Conservation (phyloP, 1,284 basidiomycete species). For the Bondarzewia mesenterica region DNA sequence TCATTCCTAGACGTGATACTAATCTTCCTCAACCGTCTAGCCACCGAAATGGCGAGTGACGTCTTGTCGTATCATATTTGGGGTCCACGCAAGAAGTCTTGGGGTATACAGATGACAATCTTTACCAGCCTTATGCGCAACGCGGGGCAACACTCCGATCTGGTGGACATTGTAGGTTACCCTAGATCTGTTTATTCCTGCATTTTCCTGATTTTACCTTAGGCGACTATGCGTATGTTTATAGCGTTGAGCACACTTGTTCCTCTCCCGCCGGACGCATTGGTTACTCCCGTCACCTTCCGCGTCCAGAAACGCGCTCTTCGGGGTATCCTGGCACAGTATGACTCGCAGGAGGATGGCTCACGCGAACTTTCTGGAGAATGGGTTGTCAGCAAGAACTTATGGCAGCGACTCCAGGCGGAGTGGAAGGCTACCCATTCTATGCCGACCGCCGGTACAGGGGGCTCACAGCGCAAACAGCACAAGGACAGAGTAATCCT, state of each 20-base stretch:
- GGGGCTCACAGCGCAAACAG: conserved; percentile 18
- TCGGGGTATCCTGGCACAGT: conserved; percentile 69
- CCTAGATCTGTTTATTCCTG: not conserved
- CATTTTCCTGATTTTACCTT: conserved; percentile 4
- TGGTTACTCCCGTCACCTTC: conserved; percentile 95
- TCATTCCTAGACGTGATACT: not conserved
- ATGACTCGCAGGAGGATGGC: conserved; percentile 69
- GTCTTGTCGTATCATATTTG: conserved; percentile 66
- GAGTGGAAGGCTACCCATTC: conserved; percentile 58
- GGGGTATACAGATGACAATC: conserved; percentile 87
- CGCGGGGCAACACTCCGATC: conserved; percentile 72
- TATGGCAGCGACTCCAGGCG: conserved; percentile 83
- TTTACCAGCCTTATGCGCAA: conserved; percentile 83
- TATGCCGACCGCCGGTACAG: not conserved
- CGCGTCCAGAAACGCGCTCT: conserved; percentile 67
- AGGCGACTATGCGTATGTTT: conserved; percentile 70
- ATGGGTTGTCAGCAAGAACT: conserved; percentile 90
- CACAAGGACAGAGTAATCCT: conserved; percentile 79
- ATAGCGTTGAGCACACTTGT: conserved; percentile 80
- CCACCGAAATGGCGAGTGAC: conserved; percentile 59
- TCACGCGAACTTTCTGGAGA: conserved; percentile 84
- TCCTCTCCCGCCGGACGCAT: conserved; percentile 87
- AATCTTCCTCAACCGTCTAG: conserved; percentile 27
- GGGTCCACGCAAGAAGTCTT: conserved; percentile 78
- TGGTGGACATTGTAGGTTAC: conserved; percentile 74